Base-by-base conservation (phyloP, 2,329 filamentous ascomycete species). In the Anisogramma anomala region DNA sequence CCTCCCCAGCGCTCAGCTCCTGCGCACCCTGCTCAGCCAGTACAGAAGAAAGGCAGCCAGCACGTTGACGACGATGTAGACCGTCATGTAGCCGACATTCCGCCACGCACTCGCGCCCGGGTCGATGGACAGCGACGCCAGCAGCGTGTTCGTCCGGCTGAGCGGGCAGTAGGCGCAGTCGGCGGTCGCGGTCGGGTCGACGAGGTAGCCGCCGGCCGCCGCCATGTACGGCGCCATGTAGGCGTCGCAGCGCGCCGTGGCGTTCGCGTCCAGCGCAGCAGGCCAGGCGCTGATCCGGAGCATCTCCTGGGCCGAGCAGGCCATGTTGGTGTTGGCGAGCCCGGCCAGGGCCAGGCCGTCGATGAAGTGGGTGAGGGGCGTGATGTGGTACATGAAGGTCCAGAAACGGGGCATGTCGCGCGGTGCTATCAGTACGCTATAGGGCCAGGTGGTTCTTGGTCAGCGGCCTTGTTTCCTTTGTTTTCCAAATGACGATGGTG, bases 371-470 rank as follows among this genome's bases (percentile, higher is more conserved):
- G 82, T 88, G 52, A 94, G 83, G 0, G 87, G 86, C 0, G 80
- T 86, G 36, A 87, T 63, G 34, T 82, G 75, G 61, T 89, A 89
- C 79, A 87, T 84, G 67, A 86, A 86, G 51, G 81, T 78, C 82
- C 84, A 89, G 69, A 88, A 87, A 5, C 73, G 64, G 0, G 84
- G 82, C 25, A 89, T 70, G 2, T 62, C 58, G 3, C 63, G 59
- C 0, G 81, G 79, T 5, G 66, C 64, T 20, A 78, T 77, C 47
- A 93, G 71, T 36, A 91, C 80, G 68, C 80, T 70, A 53, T n/a
- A n/a, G n/a, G n/a, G n/a, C n/a, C n/a, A n/a, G n/a, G n/a, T n/a
- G n/a, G n/a, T n/a, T n/a, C n/a, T n/a, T n/a, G n/a, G n/a, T n/a
- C n/a, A n/a, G n/a, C n/a, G n/a, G n/a, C n/a, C n/a, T n/a, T n/a